Evolutionary conservation across 1,284 basidiomycete genomes (phyloP).

Genomic region (Apiotrichum porosum): DNA sequence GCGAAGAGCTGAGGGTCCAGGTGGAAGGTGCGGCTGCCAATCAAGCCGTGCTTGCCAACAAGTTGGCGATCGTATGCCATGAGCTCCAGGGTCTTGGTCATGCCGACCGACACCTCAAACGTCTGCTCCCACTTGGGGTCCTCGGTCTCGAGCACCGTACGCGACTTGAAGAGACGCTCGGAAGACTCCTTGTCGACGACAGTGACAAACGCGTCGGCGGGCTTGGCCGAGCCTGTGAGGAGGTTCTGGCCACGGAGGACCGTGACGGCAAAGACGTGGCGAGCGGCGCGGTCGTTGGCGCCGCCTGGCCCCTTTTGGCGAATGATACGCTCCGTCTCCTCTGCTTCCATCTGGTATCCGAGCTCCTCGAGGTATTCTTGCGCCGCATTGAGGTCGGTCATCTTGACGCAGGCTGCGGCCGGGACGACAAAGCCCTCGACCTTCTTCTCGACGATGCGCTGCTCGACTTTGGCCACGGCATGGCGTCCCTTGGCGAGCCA

Average conservation of each 20-base stretch:
- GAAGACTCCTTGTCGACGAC: conserved; percentile 33
- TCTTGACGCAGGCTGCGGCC: conserved; percentile 38
- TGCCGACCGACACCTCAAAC: conserved; percentile 36
- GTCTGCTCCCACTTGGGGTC: conserved; percentile 47
- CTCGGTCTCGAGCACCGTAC: conserved; percentile 41
- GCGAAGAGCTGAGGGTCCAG: conserved; percentile 38
- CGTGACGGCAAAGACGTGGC: conserved; percentile 35
- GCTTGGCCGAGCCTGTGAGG: conserved; percentile 28
- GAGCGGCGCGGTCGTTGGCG: no score
- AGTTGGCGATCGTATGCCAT: conserved; percentile 39
- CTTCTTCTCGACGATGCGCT: conserved; percentile 20
- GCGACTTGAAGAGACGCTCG: conserved; percentile 41
- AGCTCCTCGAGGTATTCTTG: conserved; percentile 41
- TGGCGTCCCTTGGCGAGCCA: conserved; percentile 49
- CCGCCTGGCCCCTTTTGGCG: conserved; percentile 13
- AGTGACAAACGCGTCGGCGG: conserved; percentile 42
- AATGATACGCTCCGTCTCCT: conserved; percentile 39
- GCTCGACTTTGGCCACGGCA: conserved; percentile 41
- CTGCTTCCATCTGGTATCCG: conserved; percentile 38
- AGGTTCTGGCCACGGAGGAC: conserved; percentile 41
- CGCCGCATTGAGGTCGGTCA: conserved; percentile 44
- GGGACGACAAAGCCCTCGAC: conserved; percentile 8
- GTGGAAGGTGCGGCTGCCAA: conserved; percentile 37
- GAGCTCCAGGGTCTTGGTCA: conserved; percentile 36
- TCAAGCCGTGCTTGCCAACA: conserved; percentile 45